phyloP scores from a whole-genome alignment of 495 filamentous ascomycete genomes.

The Aspergillus haitiensis region DNA sequence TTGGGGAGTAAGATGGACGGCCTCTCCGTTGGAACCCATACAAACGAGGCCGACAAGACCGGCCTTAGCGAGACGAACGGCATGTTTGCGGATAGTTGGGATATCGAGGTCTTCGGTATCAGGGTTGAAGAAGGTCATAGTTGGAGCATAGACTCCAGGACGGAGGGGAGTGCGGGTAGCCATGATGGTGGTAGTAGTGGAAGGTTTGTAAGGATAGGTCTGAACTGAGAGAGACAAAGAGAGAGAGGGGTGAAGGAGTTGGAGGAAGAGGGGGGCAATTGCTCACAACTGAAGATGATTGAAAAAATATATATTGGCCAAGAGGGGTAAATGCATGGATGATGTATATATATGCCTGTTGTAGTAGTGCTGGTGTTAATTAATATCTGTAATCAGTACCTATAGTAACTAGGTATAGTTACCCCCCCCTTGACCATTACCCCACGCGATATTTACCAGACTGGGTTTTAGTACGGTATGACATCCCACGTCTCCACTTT shows the following conservation, averaged over 20 bases:
- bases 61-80: conserved; percentile 74
- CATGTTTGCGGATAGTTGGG: conserved; percentile 73
- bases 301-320: too few relatives aligned
- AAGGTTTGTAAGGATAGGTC: background rate
- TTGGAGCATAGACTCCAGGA: conserved; percentile 84
- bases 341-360: too few relatives aligned
- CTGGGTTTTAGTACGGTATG: background rate
- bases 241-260: background rate
- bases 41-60: conserved; percentile 82
- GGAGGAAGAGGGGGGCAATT: too few relatives aligned
- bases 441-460: conserved; percentile 7
- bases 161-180: conserved; percentile 59
- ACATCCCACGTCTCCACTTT: conserved; percentile 16
- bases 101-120: conserved; percentile 82
- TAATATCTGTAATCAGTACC: background rate
- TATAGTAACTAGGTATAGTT: background rate
- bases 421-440: background rate
- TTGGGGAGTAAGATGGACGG: conserved; percentile 73
- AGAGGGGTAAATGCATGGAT: too few relatives aligned
- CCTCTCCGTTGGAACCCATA: conserved; percentile 90
- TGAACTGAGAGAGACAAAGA: background rate
- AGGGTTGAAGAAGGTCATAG: conserved; percentile 86
- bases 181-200: conserved; percentile 10
- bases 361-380: too few relatives aligned
- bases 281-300: too few relatives aligned